phyloP scores from a whole-genome alignment of 2,329 filamentous ascomycete genomes.

The Aspergillus terreus region DNA sequence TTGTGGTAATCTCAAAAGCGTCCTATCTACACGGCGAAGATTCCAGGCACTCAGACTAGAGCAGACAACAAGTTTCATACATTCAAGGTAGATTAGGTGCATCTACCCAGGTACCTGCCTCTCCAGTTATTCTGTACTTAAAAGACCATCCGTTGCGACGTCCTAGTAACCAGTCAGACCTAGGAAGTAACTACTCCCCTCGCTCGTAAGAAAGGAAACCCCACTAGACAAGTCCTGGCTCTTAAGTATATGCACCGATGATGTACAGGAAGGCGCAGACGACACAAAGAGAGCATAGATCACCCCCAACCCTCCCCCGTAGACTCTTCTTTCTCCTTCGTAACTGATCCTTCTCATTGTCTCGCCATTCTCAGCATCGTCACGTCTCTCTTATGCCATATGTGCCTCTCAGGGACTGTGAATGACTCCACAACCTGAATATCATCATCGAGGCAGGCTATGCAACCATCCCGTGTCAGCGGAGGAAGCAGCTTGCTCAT shows the following conservation, averaged over 20 bases:
- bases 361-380: neutral
- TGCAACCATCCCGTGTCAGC: neutral
- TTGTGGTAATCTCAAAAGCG: neutral
- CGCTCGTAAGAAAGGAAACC: neutral
- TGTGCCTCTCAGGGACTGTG: neutral
- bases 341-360: neutral
- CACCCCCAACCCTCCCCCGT: neutral
- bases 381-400: neutral
- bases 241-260: neutral
- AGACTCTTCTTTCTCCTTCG: neutral
- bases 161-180: neutral
- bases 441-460: neutral
- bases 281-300: neutral
- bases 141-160: neutral
- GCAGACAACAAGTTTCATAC: neutral
- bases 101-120: neutral
- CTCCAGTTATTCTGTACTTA: neutral
- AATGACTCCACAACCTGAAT: neutral
- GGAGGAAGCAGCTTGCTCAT: neutral
- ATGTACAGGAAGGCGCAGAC: neutral
- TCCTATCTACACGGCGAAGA: neutral
- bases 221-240: neutral
- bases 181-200: neutral
- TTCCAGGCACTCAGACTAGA: neutral
- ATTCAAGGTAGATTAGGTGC: neutral